phyloP scores from a whole-genome alignment of 345 rosid genomes.

The Psidium friedrichsthalianum region DNA sequence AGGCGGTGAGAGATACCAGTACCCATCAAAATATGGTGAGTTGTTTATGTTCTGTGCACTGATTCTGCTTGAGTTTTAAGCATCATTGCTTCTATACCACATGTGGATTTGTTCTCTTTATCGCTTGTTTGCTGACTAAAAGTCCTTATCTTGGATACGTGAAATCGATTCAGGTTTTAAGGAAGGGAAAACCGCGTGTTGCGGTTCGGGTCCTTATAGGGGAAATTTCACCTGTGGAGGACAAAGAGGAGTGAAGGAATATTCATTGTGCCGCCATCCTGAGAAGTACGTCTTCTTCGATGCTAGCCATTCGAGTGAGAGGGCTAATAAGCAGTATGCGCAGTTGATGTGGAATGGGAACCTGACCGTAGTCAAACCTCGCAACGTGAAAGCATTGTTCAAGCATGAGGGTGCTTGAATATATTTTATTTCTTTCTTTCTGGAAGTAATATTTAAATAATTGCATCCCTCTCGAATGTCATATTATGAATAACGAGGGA shows the following conservation, averaged over 20 bases:
- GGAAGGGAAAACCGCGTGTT: slow-evolving; percentile 3
- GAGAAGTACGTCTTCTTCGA: slow-evolving; percentile 8
- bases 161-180: background rate
- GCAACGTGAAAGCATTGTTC: background rate
- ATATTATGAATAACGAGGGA: background rate
- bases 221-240: background rate
- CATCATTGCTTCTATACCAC: background rate
- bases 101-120: background rate
- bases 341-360: slow-evolving; percentile 8
- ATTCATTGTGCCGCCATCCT: background rate
- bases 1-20: slow-evolving; percentile 3
- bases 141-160: background rate
- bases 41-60: background rate
- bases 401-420: background rate
- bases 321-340: background rate
- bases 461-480: fast-evolving
- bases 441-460: too few species aligned
- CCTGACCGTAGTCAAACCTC: background rate
- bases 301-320: background rate
- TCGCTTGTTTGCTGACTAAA: too few species aligned
- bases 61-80: background rate
- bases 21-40: slow-evolving; percentile 28
- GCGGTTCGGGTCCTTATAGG: slow-evolving; percentile 3
- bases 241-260: background rate
- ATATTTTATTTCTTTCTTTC: fast-evolving